Conservation (phyloP, 352 stramenopile genomes). For the Phytophthora tubulina region DNA sequence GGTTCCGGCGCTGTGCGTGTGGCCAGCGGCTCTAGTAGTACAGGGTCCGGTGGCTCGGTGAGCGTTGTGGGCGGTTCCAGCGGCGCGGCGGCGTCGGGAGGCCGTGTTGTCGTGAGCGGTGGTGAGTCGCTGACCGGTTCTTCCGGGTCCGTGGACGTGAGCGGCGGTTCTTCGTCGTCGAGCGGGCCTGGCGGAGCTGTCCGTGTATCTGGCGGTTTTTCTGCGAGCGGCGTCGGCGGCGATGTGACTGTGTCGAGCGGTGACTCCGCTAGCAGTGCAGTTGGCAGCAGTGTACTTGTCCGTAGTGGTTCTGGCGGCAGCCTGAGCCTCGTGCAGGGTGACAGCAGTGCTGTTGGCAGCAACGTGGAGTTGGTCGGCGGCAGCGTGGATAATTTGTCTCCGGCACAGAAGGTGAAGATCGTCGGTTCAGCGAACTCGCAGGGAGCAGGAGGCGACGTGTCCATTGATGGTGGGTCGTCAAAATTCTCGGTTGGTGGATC, state of each 20-base stretch:
- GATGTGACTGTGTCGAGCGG: slow-evolving; percentile 39
- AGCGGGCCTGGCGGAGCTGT: slow-evolving; percentile 26
- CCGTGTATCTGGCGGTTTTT: slow-evolving; percentile 31
- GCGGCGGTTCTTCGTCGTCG: slow-evolving; percentile 29
- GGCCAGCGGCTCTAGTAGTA: slow-evolving; percentile 26
- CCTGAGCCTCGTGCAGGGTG: slow-evolving; percentile 33
- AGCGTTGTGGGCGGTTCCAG: slow-evolving; percentile 29
- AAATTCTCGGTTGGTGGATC: slow-evolving; percentile 13
- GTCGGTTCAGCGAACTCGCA: slow-evolving; percentile 32
- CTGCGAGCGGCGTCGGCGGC: slow-evolving; percentile 29
- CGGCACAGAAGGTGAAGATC: slow-evolving; percentile 33
- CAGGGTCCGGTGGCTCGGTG: slow-evolving; percentile 17
- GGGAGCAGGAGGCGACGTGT: slow-evolving; percentile 36
- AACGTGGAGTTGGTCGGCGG: slow-evolving; percentile 34
- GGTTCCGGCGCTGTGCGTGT: neutral
- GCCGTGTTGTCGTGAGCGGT: slow-evolving; percentile 15
- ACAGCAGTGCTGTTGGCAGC: slow-evolving; percentile 27
- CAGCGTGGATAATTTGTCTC: slow-evolving; percentile 17
- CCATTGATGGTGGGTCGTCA: slow-evolving; percentile 34
- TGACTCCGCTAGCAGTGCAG: slow-evolving; percentile 8
- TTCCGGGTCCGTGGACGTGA: slow-evolving; percentile 23
- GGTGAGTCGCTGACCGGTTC: slow-evolving; percentile 6
- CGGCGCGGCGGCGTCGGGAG: slow-evolving; percentile 11
- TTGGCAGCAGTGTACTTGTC: slow-evolving; percentile 26
- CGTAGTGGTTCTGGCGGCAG: slow-evolving; percentile 34